Conservation (phyloP, 371 early-diverging fungal genomes). For the Rhizomucor pusillus region DNA sequence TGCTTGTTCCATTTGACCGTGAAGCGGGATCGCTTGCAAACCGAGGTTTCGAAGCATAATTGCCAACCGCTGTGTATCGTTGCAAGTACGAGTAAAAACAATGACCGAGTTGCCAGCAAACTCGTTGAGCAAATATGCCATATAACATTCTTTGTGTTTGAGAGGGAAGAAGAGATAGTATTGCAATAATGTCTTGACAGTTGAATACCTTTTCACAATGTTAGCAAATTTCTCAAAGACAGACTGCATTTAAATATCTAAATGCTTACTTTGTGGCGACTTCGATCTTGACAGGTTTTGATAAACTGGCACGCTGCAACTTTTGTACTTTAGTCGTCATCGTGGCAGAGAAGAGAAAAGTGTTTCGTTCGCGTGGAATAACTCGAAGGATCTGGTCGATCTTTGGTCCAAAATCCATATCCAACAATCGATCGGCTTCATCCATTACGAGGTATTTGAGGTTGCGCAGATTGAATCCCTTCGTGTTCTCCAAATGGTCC, state of each 20-base stretch:
- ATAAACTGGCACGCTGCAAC: slow-evolving; percentile 90
- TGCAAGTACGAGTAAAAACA: slow-evolving; percentile 89
- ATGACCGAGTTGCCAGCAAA: slow-evolving; percentile 89
- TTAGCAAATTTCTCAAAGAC: slow-evolving; percentile 5
- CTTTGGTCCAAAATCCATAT: slow-evolving; percentile 96
- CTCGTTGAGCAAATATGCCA: slow-evolving; percentile 91
- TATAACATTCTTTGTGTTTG: slow-evolving; percentile 93
- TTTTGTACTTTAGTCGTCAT: slow-evolving; percentile 96
- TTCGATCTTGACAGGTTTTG: slow-evolving; percentile 90
- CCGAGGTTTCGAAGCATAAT: slow-evolving; percentile 87
- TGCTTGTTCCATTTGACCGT: slow-evolving; percentile 92
- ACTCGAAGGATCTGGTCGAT: slow-evolving; percentile 93
- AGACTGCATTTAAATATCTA: slow-evolving; percentile 9
- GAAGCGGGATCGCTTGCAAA: slow-evolving; percentile 90
- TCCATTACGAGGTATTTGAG: slow-evolving; percentile 95
- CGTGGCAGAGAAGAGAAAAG: slow-evolving; percentile 96
- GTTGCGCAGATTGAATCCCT: slow-evolving; percentile 84
- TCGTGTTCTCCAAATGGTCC: slow-evolving; percentile 98
- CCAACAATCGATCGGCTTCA: slow-evolving; percentile 97
- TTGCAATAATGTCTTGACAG: slow-evolving; percentile 89
- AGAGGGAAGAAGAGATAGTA: slow-evolving; percentile 95
- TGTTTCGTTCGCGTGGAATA: slow-evolving; percentile 92
- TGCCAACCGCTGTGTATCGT: slow-evolving; percentile 81
- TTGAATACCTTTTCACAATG: slow-evolving; percentile 62
- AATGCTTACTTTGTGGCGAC: slow-evolving; percentile 72